Conservation (phyloP, 768 basidiomycete genomes). For the Tulasnella sp. region DNA sequence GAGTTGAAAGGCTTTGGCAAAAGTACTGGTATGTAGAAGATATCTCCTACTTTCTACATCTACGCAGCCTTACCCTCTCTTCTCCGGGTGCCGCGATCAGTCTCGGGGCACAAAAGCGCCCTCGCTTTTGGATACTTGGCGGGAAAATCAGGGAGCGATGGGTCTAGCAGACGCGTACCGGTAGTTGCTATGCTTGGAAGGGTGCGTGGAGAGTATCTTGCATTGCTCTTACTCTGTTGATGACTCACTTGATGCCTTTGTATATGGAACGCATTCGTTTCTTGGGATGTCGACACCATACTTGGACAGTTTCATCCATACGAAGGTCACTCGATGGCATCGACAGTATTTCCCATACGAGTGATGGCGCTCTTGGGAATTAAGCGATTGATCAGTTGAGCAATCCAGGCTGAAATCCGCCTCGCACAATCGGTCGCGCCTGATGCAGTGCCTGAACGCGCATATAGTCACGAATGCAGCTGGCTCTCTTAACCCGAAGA, state of each 20-base stretch:
- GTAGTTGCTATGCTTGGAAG: constrained; percentile 86
- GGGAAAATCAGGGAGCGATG: constrained; percentile 32
- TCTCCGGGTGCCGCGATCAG: constrained; percentile 29
- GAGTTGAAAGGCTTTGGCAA: constrained; percentile 60
- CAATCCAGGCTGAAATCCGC: not conserved
- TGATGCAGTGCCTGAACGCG: not conserved
- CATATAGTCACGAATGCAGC: constrained; percentile 75
- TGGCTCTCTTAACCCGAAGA: constrained; percentile 61
- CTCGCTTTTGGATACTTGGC: constrained; percentile 76
- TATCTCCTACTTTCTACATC: too few relatives aligned
- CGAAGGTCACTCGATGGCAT: constrained; percentile 62
- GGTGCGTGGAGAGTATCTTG: constrained; percentile 34
- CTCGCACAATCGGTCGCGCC: not conserved
- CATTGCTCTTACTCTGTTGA: too few relatives aligned
- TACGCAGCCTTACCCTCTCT: too few relatives aligned
- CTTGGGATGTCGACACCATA: constrained; percentile 13
- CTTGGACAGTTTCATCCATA: constrained; percentile 63
- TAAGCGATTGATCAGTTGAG: constrained; percentile 55
- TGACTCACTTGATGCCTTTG: too few relatives aligned
- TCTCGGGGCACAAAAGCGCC: constrained; percentile 68
- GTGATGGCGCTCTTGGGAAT: constrained; percentile 70
- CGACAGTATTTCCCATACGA: constrained; percentile 68
- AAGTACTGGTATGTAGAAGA: constrained; percentile 51
- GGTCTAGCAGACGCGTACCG: constrained; percentile 31
- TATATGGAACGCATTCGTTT: too few relatives aligned